phyloP scores from a whole-genome alignment of 805 yeast genomes.

The Starmerella stigmatis region DNA sequence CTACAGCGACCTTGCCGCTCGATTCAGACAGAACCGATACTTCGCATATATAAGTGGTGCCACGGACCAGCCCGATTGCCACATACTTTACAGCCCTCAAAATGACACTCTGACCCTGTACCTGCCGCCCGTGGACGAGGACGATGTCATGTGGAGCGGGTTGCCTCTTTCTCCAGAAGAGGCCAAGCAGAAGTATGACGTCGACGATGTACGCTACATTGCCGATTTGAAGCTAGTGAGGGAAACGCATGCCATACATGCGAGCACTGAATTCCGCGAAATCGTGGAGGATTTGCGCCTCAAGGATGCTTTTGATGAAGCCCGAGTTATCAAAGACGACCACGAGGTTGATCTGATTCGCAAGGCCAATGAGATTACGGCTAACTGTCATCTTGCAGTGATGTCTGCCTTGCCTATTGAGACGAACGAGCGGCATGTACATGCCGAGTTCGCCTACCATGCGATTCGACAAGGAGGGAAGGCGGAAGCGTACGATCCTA shows the following conservation, averaged over 20 bases:
- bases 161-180: constrained; percentile 59
- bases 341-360: constrained; percentile 68
- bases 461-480: constrained; percentile 90
- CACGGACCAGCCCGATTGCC: constrained; percentile 59
- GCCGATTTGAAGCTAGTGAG: constrained; percentile 36
- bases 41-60: constrained; percentile 81
- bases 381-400: constrained; percentile 78
- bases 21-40: constrained; percentile 81
- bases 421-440: constrained; percentile 76
- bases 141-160: constrained; percentile 96
- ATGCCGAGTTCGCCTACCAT: constrained; percentile 91
- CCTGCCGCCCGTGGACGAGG: constrained; percentile 73
- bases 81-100: constrained; percentile 46
- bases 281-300: constrained; percentile 23
- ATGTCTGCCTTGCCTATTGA: constrained; percentile 90
- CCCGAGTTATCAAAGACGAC: constrained; percentile 74
- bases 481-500: constrained; percentile 82
- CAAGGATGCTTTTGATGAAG: constrained; percentile 67
- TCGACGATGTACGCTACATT: constrained; percentile 66
- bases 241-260: constrained; percentile 23
- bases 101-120: constrained; percentile 56
- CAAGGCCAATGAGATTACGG: constrained; percentile 76
- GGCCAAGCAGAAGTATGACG: constrained; percentile 59
- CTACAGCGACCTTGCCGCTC: constrained; percentile 68
- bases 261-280: constrained; percentile 15